Evolutionary conservation across 176 grass and related monocot species (phyloP).

Genomic region (Otatea glauca): DNA sequence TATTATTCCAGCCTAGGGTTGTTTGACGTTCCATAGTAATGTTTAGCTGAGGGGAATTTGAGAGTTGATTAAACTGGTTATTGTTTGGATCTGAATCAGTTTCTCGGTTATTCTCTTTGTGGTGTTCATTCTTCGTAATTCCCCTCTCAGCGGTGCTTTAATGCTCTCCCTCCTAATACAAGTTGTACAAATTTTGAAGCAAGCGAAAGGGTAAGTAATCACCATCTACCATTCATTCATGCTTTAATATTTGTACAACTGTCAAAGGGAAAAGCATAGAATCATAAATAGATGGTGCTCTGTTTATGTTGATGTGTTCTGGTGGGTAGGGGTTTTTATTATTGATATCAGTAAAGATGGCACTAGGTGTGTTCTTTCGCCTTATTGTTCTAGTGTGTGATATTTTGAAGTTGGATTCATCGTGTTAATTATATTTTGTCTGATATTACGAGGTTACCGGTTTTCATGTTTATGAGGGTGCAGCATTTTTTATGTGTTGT

Average conservation of each 20-base stretch:
- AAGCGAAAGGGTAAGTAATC: no score
- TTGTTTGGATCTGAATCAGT: conserved; percentile 29
- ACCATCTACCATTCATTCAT: no score
- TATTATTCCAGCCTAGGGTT: not conserved
- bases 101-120: not conserved
- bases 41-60: not conserved
- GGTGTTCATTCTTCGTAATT: not conserved
- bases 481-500: not conserved
- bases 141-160: no score
- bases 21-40: not conserved
- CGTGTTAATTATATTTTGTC: not conserved
- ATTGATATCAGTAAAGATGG: not conserved
- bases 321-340: not conserved
- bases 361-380: not conserved
- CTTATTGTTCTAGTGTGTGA: not conserved
- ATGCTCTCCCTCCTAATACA: no score
- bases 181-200: no score
- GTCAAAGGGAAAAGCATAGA: no score
- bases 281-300: not conserved
- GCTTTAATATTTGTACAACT: no score
- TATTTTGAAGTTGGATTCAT: not conserved
- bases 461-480: not conserved
- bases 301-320: not conserved
- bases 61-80: not conserved
- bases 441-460: not conserved